Percentiles rank a stretch among this genome's conserved stretches.
These are phyloP conservation scores for Voacanga thouarsii DNA, from an alignment of 257 asterid genomes.

Conservation along the genomic window DNA sequence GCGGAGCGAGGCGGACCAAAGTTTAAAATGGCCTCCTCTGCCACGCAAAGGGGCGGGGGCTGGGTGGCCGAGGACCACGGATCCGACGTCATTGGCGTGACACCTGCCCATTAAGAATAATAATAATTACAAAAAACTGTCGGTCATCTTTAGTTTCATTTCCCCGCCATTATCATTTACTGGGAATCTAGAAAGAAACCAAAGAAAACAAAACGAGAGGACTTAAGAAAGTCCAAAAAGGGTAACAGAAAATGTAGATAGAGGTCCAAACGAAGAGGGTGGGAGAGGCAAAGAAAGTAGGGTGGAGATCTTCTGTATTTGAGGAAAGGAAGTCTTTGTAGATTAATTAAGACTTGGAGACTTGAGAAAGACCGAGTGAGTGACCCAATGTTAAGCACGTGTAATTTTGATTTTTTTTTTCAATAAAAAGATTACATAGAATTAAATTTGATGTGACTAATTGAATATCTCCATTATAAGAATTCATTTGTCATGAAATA, in stretches of 20 bases:
- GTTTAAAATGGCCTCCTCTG: constrained; percentile 35
- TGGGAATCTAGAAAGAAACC: neutral
- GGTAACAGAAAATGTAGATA: too few relatives aligned
- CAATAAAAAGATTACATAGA: too few relatives aligned
- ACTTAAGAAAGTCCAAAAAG: too few relatives aligned
- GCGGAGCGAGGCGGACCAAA: constrained; percentile 48
- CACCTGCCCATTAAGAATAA: constrained; percentile 36
- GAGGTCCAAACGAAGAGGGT: neutral
- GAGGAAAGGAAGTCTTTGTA: neutral
- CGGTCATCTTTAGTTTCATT: neutral
- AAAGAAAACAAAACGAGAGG: neutral
- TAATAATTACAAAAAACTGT: neutral
- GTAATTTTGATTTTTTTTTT: too few relatives aligned
- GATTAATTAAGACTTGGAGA: neutral
- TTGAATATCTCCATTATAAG: too few relatives aligned
- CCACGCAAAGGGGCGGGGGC: constrained; percentile 7
- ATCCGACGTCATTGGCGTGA: constrained; percentile 40
- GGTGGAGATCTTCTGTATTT: too few relatives aligned
- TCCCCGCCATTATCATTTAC: neutral
- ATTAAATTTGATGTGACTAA: too few relatives aligned
- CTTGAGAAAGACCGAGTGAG: neutral
- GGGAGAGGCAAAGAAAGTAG: too few relatives aligned
- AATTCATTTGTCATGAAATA: too few relatives aligned
- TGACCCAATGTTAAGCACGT: too few relatives aligned
- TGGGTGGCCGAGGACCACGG: constrained; percentile 57